Evolutionary conservation across 2,329 filamentous ascomycete genomes (phyloP), one percentile per base, ranked within the genome.

Genomic region (Aspergillus sp.): DNA sequence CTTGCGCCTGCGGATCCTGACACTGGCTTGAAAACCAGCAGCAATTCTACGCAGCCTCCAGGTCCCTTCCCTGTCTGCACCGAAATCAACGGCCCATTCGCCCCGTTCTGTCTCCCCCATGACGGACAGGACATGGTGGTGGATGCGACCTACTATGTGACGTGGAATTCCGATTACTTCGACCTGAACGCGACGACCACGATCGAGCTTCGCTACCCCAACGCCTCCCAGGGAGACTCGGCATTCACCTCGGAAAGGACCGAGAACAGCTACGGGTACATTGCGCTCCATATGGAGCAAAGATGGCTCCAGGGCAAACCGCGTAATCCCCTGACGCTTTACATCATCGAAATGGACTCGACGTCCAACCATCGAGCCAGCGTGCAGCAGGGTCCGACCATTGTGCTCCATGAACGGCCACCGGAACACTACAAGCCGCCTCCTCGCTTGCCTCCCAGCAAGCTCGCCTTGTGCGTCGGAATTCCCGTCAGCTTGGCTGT

Each of bases 401-500:
- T 66, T 29, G 49, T 42, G 3, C 50, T 66, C 15, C 45, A 40
- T 12, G 50, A 54, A 6, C 57, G 50, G 29, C 58, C 55, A 1
- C 36, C 48, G 11, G 38, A 51, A 15, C 60, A 64, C 39, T 52
- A 54, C 40, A 41, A 47, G 22, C 51, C 58, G 14, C 51, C 57
- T 1, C 52, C 55, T 3, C 44, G 40, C 14, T 42, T 43, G 8
- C 41, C 43, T 8, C 45, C 45, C 24, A 55, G 49, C 25, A 60
- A 57, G 26, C 30, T 55, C 3, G 61, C 55, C 6, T 45, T 67
- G n/a, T 45, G 51, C 30, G 55, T 66, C 30, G 64, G 64, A 11
- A 42, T 68, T 5, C 64, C 64, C 1, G 46, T 66, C 14, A 51
- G 49, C 10, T 42, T 67, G 6, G 52, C 48, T 13, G 51, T 59